These are phyloP conservation scores for Xylariales sp. DNA, from an alignment of 2,329 filamentous ascomycete genomes.

Conservation along the genomic window DNA sequence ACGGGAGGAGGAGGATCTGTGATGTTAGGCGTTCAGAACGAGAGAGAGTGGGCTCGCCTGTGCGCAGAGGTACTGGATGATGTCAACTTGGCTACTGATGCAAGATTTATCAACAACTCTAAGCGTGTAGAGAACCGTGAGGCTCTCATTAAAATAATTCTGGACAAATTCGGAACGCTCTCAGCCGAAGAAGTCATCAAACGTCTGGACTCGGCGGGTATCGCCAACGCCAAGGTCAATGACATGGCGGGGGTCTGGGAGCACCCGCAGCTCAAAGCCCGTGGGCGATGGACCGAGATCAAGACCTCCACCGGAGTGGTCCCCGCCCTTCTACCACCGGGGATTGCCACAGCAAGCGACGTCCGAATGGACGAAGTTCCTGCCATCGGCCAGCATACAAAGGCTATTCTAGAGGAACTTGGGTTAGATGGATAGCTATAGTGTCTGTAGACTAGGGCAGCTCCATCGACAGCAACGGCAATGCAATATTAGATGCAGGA, in stretches of 20 bases:
- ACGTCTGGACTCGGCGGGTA: conserved; percentile 40
- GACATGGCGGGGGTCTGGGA: conserved; percentile 51
- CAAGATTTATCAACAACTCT: conserved; percentile 42
- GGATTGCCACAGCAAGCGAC: conserved; percentile 21
- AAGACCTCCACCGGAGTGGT: conserved; percentile 40
- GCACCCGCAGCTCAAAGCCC: conserved; percentile 46
- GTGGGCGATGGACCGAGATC: conserved; percentile 47
- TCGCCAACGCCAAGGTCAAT: conserved; percentile 52
- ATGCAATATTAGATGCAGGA: too few relatives aligned
- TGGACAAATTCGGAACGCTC: conserved; percentile 31
- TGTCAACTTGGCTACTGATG: conserved; percentile 35
- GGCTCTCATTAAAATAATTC: conserved; percentile 40
- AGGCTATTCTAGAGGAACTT: conserved; percentile 39
- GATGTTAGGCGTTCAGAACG: conserved; percentile 55
- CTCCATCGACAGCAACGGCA: too few relatives aligned
- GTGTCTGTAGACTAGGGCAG: too few relatives aligned
- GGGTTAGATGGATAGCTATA: conserved; percentile 28
- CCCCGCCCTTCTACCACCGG: conserved; percentile 45
- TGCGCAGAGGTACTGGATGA: conserved; percentile 40
- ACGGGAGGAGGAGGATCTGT: conserved; percentile 42
- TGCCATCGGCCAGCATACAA: conserved; percentile 44
- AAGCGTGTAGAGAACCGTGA: conserved; percentile 41
- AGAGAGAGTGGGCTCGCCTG: conserved; percentile 49
- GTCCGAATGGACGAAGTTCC: conserved; percentile 41
- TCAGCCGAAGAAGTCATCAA: conserved; percentile 34